A percentile compares a stretch with the other conserved stretches of the same genome.
These are phyloP conservation scores for Wilhelminamyces savonicus DNA, from an alignment of 805 yeast species.

Conservation along the genomic window DNA sequence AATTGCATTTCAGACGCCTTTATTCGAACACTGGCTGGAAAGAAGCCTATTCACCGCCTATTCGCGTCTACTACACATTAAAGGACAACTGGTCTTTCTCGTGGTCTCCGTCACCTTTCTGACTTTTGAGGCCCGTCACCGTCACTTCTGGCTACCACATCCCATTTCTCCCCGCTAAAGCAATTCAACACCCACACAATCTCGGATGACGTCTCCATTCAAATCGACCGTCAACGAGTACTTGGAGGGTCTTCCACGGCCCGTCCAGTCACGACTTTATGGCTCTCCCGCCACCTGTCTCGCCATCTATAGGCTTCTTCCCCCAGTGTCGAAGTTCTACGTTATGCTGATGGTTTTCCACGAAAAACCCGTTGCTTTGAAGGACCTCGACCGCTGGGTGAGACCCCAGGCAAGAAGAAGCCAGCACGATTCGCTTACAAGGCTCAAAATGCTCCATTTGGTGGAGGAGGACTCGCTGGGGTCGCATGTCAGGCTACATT, in stretches of 20 bases:
- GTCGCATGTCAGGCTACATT: conserved; percentile 51
- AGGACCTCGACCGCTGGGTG: conserved; percentile 73
- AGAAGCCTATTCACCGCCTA: too few species aligned
- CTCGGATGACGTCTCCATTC: conserved; percentile 23
- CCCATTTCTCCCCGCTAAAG: too few species aligned
- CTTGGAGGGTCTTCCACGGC: conserved; percentile 81
- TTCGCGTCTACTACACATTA: too few species aligned
- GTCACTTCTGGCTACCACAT: too few species aligned
- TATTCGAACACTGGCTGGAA: too few species aligned
- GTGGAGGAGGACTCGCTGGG: conserved; percentile 53
- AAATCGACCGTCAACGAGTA: conserved; percentile 80
- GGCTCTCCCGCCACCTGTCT: conserved; percentile 86
- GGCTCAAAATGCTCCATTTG: conserved; percentile 70
- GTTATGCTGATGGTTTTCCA: conserved; percentile 83
- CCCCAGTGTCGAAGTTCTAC: conserved; percentile 83
- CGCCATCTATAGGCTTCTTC: conserved; percentile 84
- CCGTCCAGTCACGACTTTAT: conserved; percentile 77
- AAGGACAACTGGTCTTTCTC: too few species aligned
- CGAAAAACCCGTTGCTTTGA: conserved; percentile 62
- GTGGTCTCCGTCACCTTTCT: too few species aligned
- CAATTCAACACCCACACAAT: too few species aligned
- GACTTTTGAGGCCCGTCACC: too few species aligned
- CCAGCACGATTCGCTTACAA: conserved; percentile 72
- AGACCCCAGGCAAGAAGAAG: conserved; percentile 50
- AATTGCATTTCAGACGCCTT: too few species aligned